Evolutionary conservation across 1,139 yeast species (phyloP), one percentile per base, ranked within the genome.

Genomic region (Yamadazyma atlantica): DNA sequence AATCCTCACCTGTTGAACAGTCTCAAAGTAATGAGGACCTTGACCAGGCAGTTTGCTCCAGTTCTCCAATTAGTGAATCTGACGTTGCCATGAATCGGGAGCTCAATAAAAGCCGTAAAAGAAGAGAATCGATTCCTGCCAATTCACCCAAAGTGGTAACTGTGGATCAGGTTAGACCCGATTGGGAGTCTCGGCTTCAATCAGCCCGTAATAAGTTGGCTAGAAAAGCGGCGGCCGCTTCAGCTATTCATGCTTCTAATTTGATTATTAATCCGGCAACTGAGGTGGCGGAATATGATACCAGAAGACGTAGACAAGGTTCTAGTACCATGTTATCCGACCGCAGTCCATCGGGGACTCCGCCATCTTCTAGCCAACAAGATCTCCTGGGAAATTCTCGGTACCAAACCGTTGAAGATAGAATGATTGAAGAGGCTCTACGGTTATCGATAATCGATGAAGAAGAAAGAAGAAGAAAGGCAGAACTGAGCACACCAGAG

Each of bases 151-250:
- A 75, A 8, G 94, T 88, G 2, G 73, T 89, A 16, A 79, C 94
- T 0, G 78, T 88, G 6, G 97, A 92, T 59, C 66, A 62, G 50
- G 85, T 92, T 32, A 72, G 97, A 37, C 97, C 98, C 1, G 96
- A 88, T 54, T 92, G 98, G 98, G 89, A 86, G 49, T 62, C 69
- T 9, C 85, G 81, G 49, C 70, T 92, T 39, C 68, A 73, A 12
- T 69, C 78, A 33, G 96, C 96, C 3, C 74, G 92, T 39, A 76
- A 81, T 43, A 83, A 81, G 49, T 66, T 88, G 32, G 96, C 96
- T 0, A 73, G 95, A 41, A 75, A 87, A 51, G 82, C 96, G 0
- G 97, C 97, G 0, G 88, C 96, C 13, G 97, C 97, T 1, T 86
- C 88, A 34, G 96, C 96, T 0, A 78, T 90, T 32, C 97, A 90